phyloP scores from a whole-genome alignment of 257 asterid genomes.

The Prunella vulgaris region DNA sequence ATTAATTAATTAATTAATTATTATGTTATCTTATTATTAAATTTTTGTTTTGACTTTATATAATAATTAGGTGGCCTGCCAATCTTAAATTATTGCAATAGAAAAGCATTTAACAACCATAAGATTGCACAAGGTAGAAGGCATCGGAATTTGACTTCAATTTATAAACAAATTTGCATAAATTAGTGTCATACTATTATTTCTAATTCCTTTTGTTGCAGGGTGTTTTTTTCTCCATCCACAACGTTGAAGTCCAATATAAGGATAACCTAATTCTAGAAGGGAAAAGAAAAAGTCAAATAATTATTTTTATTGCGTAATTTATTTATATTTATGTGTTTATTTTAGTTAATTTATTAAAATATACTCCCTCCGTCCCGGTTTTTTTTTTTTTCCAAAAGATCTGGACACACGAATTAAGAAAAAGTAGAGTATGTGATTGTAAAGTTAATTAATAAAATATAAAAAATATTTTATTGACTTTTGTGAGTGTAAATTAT shows the following conservation, averaged over 20 bases:
- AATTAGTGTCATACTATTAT: background rate
- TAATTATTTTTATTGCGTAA: no score
- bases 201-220: background rate
- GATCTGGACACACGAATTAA: no score
- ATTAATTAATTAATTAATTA: background rate
- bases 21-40: background rate
- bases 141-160: conserved; percentile 18
- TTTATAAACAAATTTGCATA: background rate
- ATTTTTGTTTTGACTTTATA: background rate
- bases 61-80: conserved; percentile 12
- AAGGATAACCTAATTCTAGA: background rate
- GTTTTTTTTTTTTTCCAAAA: no score
- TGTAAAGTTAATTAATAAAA: no score
- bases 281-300: background rate
- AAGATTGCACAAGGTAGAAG: background rate
- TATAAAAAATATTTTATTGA: no score
- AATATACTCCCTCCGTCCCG: no score
- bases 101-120: background rate
- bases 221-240: background rate
- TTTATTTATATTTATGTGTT: no score
- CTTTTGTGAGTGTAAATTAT: no score
- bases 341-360: no score
- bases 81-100: background rate
- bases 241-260: background rate
- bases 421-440: no score